Evolutionary conservation across 2,329 filamentous ascomycete genomes (phyloP).

Genomic region (Aschersonia sp.): DNA sequence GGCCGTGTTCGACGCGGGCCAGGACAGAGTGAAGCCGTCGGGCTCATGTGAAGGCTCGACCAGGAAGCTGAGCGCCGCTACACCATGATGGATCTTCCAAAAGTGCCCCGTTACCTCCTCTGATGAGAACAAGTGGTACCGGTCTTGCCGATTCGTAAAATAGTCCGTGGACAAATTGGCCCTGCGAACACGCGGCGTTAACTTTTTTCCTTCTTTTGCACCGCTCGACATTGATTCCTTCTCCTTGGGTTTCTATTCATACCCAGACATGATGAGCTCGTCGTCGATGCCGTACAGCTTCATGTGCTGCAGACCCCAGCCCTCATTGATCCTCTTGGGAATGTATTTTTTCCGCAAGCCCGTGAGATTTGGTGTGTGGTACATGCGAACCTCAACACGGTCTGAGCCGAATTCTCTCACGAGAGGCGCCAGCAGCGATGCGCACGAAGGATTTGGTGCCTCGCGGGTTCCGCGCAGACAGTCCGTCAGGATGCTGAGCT

Average conservation of each 20-base stretch:
- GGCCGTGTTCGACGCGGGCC: slow-evolving; percentile 61
- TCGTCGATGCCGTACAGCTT: slow-evolving; percentile 95
- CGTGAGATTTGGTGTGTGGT: slow-evolving; percentile 90
- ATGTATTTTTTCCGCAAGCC: slow-evolving; percentile 72
- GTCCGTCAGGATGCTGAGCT: slow-evolving; percentile 82
- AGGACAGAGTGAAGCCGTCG: slow-evolving; percentile 48
- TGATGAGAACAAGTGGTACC: slow-evolving; percentile 83
- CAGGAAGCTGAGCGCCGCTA: slow-evolving; percentile 69
- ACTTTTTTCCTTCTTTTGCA: background rate
- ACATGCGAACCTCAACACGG: slow-evolving; percentile 89
- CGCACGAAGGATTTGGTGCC: slow-evolving; percentile 71
- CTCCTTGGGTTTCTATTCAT: slow-evolving; percentile 12
- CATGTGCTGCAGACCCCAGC: slow-evolving; percentile 98
- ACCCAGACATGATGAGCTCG: slow-evolving; percentile 87
- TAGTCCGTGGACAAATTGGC: slow-evolving; percentile 90
- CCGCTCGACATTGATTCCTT: background rate
- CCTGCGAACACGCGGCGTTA: slow-evolving; percentile 12
- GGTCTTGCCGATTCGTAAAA: slow-evolving; percentile 88
- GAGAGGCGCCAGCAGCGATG: slow-evolving; percentile 75
- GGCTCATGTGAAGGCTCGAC: slow-evolving; percentile 47
- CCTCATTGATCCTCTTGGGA: slow-evolving; percentile 86
- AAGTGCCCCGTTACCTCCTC: slow-evolving; percentile 73
- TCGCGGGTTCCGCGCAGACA: slow-evolving; percentile 84
- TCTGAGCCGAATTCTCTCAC: slow-evolving; percentile 69
- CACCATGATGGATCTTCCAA: slow-evolving; percentile 56